Base-by-base conservation (phyloP, 164 flowering plant genomes). In the Tetrastigma voinierianum region DNA sequence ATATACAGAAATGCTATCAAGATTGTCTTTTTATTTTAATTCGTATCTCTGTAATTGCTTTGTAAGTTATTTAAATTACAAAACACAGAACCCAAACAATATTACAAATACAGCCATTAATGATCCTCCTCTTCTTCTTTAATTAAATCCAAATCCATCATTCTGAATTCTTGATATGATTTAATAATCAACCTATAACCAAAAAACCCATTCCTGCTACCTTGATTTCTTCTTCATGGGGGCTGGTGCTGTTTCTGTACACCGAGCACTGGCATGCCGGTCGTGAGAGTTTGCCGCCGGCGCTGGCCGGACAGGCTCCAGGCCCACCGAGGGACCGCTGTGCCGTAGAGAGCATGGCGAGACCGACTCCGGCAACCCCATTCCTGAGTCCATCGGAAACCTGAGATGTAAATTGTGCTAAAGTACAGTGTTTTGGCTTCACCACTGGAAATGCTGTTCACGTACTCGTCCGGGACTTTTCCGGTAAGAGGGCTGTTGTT, bases 401-500 rank as follows among this genome's bases (percentile, higher is more conserved):
- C 84, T 1, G 86, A 43, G 0, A 90, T 12, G 72, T 76, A 88
- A 64, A n/a, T n/a, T n/a, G n/a, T 88, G 93, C 69, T 90, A 91
- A 90, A 51, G 61, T 85, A n/a, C n/a, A 90, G 17, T 88, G 58
- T 86, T 84, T 63, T 80, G 59, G 77, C 82, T 51, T 40, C 59
- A 0, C 96, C 88, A 0, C 24, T 5, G 54, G 16, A 56, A 44
- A 84, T 59, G 57, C 86, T 75, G 59, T 72, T 59, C 1, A 78
- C 81, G 69, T 81, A 88, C 57, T 74, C 84, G 69, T 62, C 66
- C 11, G n/a, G n/a, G 6, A 90, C 91, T 3, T 9, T 24, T 13
- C 93, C 96, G 0, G 23, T 74, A 40, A 90, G 67, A 19, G 70
- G 80, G 76, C 88, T 90, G 61, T 86, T 85, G 68, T 88, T 90